Evolutionary conservation across 768 basidiomycete genomes (phyloP).

Genomic region (Phylloporus scabripes): DNA sequence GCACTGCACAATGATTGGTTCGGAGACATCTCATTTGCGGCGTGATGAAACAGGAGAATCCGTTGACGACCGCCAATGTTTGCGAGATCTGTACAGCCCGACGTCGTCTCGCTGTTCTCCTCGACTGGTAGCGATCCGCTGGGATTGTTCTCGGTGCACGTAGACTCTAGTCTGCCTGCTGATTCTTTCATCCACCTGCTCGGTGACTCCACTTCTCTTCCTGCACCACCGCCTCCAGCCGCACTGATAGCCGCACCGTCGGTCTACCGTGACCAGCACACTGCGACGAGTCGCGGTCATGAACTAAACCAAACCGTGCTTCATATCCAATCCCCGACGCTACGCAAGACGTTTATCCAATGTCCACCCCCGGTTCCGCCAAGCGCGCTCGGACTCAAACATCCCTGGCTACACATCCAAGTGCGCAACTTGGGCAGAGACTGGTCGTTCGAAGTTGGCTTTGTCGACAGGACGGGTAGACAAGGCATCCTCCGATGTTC

Average conservation of each 20-base stretch:
- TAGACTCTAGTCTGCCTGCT: conserved; percentile 46
- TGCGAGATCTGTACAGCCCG: conserved; percentile 51
- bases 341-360: conserved; percentile 62
- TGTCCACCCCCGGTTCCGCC: conserved; percentile 41
- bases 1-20: conserved; percentile 1
- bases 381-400: conserved; percentile 52
- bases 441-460: conserved; percentile 72
- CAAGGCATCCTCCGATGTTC: conserved; percentile 62
- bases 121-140: conserved; percentile 64
- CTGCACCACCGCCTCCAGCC: conserved; percentile 43
- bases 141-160: conserved; percentile 44
- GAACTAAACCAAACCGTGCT: conserved; percentile 61
- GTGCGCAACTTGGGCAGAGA: conserved; percentile 60
- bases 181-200: conserved; percentile 66
- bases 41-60: conserved; percentile 18
- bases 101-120: conserved; percentile 67
- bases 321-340: conserved; percentile 73
- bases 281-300: conserved; percentile 31
- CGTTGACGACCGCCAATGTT: conserved; percentile 39
- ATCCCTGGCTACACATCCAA: conserved; percentile 73
- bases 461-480: conserved; percentile 58
- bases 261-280: conserved; percentile 25
- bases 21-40: conserved; percentile 12
- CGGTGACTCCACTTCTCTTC: conserved; percentile 49
- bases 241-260: conserved; percentile 40